A percentile compares a stretch with the other conserved stretches of the same genome.
phyloP scores from a whole-genome alignment of 2,329 filamentous ascomycete genomes.

The Sarocladium strictum region DNA sequence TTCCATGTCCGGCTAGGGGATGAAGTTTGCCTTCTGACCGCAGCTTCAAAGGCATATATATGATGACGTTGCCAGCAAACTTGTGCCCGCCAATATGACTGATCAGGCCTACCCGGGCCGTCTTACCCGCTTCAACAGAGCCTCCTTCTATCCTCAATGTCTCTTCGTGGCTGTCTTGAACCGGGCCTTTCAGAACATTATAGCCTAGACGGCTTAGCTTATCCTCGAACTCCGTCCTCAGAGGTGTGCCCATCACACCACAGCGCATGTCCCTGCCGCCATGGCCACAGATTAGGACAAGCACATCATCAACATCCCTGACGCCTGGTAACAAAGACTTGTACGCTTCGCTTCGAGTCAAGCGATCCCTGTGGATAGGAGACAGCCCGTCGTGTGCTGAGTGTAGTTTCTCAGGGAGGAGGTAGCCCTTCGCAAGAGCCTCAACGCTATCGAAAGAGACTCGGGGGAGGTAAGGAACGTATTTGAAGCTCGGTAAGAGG shows the following conservation, averaged over 20 bases:
- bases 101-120: slow-evolving; percentile 62
- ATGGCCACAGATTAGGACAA: slow-evolving; percentile 88
- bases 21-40: slow-evolving; percentile 38
- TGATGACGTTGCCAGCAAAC: slow-evolving; percentile 77
- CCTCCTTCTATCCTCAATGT: slow-evolving; percentile 17
- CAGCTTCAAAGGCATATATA: slow-evolving; percentile 63
- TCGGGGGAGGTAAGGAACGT: slow-evolving; percentile 65
- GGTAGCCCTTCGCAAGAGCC: slow-evolving; percentile 57
- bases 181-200: slow-evolving; percentile 39
- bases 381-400: slow-evolving; percentile 53
- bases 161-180: slow-evolving; percentile 24
- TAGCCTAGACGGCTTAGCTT: slow-evolving; percentile 46
- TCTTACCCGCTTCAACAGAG: slow-evolving; percentile 15
- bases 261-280: slow-evolving; percentile 76
- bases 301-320: slow-evolving; percentile 56
- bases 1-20: slow-evolving; percentile 61
- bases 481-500: slow-evolving; percentile 78
- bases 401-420: slow-evolving; percentile 60
- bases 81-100: slow-evolving; percentile 83
- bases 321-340: slow-evolving; percentile 49
- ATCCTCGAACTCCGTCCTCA: slow-evolving; percentile 63
- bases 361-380: slow-evolving; percentile 48
- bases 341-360: slow-evolving; percentile 45
- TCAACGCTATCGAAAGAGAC: slow-evolving; percentile 49
- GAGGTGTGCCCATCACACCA: slow-evolving; percentile 69